Conservation (phyloP, 495 filamentous ascomycete species). For the Lepraria neglecta region DNA sequence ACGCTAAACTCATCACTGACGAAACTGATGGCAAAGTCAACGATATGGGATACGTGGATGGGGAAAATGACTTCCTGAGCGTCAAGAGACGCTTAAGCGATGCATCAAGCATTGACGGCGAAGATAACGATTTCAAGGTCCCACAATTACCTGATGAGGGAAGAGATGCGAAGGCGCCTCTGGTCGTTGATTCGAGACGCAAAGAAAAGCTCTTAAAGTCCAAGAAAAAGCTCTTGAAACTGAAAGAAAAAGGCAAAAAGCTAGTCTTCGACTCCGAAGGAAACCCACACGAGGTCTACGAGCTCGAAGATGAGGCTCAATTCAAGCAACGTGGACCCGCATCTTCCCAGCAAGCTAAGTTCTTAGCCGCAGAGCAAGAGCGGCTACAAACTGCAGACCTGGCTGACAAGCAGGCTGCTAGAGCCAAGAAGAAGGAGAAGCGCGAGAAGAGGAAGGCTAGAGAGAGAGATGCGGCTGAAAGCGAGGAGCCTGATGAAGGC, state of each 20-base stretch:
- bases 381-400: conserved; percentile 73
- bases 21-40: conserved; percentile 39
- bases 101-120: conserved; percentile 26
- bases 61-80: conserved; percentile 74
- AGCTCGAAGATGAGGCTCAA: conserved; percentile 72
- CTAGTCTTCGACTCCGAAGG: conserved; percentile 92
- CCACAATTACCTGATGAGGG: background rate
- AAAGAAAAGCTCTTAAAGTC: conserved; percentile 86
- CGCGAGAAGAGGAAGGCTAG: conserved; percentile 75
- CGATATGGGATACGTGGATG: conserved; percentile 43
- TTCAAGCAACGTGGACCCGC: conserved; percentile 70
- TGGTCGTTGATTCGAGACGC: conserved; percentile 86
- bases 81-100: conserved; percentile 76
- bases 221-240: conserved; percentile 87
- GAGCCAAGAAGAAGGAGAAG: conserved; percentile 77
- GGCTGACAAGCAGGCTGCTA: conserved; percentile 71
- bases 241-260: conserved; percentile 75
- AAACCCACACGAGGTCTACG: conserved; percentile 73
- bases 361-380: conserved; percentile 64
- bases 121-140: background rate
- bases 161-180: conserved; percentile 40
- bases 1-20: conserved; percentile 73
- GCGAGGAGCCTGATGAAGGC: conserved; percentile 10
- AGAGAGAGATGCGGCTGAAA: conserved; percentile 52
- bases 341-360: conserved; percentile 65